phyloP scores from a whole-genome alignment of 495 filamentous ascomycete genomes.

The Viridothelium virens region DNA sequence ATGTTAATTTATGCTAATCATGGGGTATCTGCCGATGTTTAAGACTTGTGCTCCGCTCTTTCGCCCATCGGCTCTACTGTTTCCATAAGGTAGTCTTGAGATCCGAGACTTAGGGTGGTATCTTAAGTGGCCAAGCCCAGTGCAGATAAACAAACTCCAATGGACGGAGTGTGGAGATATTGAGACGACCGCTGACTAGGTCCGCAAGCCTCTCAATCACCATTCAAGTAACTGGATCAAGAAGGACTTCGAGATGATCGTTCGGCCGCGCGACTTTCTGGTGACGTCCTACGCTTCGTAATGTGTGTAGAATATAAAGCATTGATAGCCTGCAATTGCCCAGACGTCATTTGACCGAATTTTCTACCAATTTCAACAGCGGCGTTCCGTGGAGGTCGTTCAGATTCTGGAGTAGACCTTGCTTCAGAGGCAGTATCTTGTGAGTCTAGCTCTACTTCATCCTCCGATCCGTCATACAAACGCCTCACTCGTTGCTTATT shows the following conservation, averaged over 20 bases:
- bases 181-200: no score
- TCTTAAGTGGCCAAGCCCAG: no score
- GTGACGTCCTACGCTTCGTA: background rate
- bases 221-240: background rate
- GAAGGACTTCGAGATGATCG: background rate
- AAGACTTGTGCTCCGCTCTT: no score
- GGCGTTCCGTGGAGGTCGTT: background rate
- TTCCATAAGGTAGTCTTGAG: no score
- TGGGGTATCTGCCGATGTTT: background rate
- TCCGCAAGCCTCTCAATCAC: background rate
- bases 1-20: background rate
- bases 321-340: background rate
- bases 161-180: no score
- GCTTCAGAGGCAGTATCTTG: background rate
- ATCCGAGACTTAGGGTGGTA: no score
- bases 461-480: background rate
- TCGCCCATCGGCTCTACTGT: no score
- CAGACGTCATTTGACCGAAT: background rate
- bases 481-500: background rate
- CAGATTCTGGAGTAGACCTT: background rate
- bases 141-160: no score
- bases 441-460: background rate
- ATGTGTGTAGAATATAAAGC: background rate
- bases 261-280: background rate
- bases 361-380: background rate